Base-by-base conservation (phyloP, 148 eudicot species). In the Vaccinium vitisidaea region DNA sequence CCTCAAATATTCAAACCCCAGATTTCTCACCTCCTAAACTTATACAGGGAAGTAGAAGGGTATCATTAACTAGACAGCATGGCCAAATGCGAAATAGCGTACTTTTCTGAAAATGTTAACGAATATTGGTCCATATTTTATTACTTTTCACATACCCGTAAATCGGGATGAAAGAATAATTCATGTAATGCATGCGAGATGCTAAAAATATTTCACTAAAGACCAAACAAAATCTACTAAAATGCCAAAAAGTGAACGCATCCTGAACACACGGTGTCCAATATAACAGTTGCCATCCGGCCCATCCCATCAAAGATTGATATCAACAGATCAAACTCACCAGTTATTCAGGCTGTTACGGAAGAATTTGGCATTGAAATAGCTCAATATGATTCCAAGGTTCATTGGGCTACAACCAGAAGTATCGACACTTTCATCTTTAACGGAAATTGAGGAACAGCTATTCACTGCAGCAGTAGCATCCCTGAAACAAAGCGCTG, bases 371-470 rank as follows among this genome's bases (percentile, higher is more conserved):
- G 88, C 91, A 82, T 91, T 91, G 79, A 84, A 91, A 54, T 58
- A 91, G 83, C 93, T 89, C 89, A 91, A 46, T 55, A 91, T 80
- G 79, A 91, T 89, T 80, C 93, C 93, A 69, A 91, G 89, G 86
- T 91, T 91, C 93, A 89, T 82, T 89, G 93, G 77, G 93, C 86
- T 76, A 91, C 91, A 32, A 91, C 93, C 77, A 89, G 71, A 77
- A 91, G 90, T 75, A 91, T 91, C 30, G 93, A 91, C 93, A 91
- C 85, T 86, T 91, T 91, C 93, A 91, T 91, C 87, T 91, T 89
- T 53, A 91, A 83, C 14, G 93, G n/a, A n/a, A 91, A 67, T 88
- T 91, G 23, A 91, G 91, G 63, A 86, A 91, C 61, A 91, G 90
- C 85, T 89, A 83, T 86, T 91, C 93, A 52, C 91, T 91, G 81